These are phyloP conservation scores for Neofusicoccum kwambonambiense DNA, from an alignment of 2,329 filamentous ascomycete species.

Conservation along the genomic window DNA sequence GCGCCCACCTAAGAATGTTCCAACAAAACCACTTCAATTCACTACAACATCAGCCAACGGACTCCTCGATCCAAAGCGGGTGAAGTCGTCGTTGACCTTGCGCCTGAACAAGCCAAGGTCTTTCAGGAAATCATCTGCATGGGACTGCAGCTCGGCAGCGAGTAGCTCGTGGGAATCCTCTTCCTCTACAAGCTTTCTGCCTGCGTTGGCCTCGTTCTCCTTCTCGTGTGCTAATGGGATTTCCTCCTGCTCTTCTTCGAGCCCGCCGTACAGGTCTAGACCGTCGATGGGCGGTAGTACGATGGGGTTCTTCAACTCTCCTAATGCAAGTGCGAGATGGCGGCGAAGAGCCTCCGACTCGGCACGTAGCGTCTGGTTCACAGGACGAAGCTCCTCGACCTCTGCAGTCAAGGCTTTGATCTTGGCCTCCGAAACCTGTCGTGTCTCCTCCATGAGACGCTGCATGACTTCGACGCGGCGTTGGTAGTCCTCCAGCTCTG, in stretches of 20 bases:
- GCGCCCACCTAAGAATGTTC: no score
- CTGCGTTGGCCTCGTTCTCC: constrained; percentile 50
- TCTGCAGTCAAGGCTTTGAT: constrained; percentile 72
- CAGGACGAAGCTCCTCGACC: constrained; percentile 48
- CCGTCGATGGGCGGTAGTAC: constrained; percentile 49
- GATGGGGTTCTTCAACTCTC: constrained; percentile 89
- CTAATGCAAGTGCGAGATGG: constrained; percentile 82
- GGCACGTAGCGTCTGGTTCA: constrained; percentile 56
- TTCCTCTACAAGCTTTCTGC: constrained; percentile 62
- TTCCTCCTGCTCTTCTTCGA: constrained; percentile 27
- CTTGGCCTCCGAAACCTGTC: constrained; percentile 88
- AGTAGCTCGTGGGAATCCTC: constrained; percentile 49
- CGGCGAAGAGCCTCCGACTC: constrained; percentile 86
- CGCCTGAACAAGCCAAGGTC: constrained; percentile 78
- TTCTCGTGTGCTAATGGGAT: constrained; percentile 24
- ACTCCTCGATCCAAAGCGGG: constrained; percentile 50
- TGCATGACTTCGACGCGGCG: constrained; percentile 86
- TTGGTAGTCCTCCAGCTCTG: constrained; percentile 92
- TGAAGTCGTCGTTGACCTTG: constrained; percentile 82
- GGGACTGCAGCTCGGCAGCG: constrained; percentile 69
- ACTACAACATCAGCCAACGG: constrained; percentile 12
- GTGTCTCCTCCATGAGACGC: constrained; percentile 91
- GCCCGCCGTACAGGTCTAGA: neutral
- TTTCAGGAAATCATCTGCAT: constrained; percentile 78
- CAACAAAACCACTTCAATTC: neutral